A percentile compares a stretch with the other conserved stretches of the same genome.
phyloP scores from a whole-genome alignment of 495 filamentous ascomycete genomes.

The Elasticomyces elasticus region DNA sequence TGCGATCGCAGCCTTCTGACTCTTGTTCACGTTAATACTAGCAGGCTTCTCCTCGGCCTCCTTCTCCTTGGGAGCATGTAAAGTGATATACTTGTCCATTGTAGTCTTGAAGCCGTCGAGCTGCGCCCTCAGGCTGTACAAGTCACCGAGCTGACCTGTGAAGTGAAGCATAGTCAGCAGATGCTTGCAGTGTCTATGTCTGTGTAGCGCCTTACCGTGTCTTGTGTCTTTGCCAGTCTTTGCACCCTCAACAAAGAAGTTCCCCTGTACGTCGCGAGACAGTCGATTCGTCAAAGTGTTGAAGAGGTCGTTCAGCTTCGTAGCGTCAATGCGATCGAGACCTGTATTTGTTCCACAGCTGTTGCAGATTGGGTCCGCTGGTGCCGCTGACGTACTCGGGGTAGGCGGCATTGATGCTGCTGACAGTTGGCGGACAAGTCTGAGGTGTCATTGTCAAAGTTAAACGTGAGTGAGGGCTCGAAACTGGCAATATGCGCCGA shows the following conservation, averaged over 20 bases:
- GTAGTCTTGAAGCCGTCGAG: conserved; percentile 1
- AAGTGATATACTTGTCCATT: conserved; percentile 4
- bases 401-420: not conserved
- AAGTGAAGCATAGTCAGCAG: too few species aligned
- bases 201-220: too few species aligned
- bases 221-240: not conserved
- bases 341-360: not conserved
- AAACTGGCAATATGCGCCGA: too few species aligned
- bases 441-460: not conserved
- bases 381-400: not conserved
- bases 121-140: not conserved
- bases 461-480: not conserved
- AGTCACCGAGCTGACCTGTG: not conserved
- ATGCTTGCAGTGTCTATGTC: too few species aligned
- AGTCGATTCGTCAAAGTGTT: not conserved
- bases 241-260: not conserved
- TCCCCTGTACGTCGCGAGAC: conserved; percentile 1
- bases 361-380: not conserved
- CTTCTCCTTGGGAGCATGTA: conserved; percentile 2
- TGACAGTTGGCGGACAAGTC: not conserved
- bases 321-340: conserved; percentile 1
- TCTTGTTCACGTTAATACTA: too few species aligned
- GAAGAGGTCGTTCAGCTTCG: conserved; percentile 1
- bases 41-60: too few species aligned
- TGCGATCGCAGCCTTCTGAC: too few species aligned